A percentile compares a stretch with the other conserved stretches of the same genome.
phyloP scores from a whole-genome alignment of 805 yeast genomes.

The Yueomyces sp. region DNA sequence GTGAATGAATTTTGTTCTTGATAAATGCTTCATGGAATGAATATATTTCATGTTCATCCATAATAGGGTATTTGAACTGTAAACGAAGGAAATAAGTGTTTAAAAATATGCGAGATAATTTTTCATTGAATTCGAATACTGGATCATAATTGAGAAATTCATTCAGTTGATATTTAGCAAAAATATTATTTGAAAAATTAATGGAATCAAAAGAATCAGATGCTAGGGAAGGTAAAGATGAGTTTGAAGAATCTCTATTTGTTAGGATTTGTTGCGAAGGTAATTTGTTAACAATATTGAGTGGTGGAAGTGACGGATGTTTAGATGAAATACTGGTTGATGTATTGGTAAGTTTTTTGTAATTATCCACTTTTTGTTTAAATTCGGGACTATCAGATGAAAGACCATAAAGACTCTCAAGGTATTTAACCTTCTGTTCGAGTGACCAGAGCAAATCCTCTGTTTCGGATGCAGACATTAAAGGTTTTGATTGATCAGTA shows the following conservation, averaged over 20 bases:
- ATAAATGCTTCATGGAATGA: constrained; percentile 38
- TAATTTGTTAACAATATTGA: background rate
- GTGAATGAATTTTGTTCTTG: constrained; percentile 27
- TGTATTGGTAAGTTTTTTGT: constrained; percentile 22
- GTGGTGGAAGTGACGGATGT: background rate
- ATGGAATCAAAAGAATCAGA: constrained; percentile 26
- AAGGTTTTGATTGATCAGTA: constrained; percentile 38
- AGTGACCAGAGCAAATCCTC: too few relatives aligned
- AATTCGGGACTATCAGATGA: constrained; percentile 18
- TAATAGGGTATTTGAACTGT: constrained; percentile 45
- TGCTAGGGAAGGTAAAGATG: constrained; percentile 6
- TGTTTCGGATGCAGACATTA: constrained; percentile 7
- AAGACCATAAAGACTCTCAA: constrained; percentile 32
- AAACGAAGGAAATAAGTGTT: constrained; percentile 41
- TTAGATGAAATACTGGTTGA: background rate
- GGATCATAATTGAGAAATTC: constrained; percentile 37
- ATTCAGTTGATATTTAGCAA: constrained; percentile 33
- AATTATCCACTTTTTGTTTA: constrained; percentile 21
- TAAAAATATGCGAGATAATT: constrained; percentile 34
- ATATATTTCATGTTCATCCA: constrained; percentile 39
- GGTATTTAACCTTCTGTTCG: constrained; percentile 38
- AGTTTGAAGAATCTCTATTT: background rate
- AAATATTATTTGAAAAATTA: constrained; percentile 28
- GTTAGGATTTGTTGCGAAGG: background rate
- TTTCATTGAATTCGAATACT: constrained; percentile 37